These are phyloP conservation scores for Sesbania bispinosa DNA, from an alignment of 306 rosid genomes.

Conservation along the genomic window DNA sequence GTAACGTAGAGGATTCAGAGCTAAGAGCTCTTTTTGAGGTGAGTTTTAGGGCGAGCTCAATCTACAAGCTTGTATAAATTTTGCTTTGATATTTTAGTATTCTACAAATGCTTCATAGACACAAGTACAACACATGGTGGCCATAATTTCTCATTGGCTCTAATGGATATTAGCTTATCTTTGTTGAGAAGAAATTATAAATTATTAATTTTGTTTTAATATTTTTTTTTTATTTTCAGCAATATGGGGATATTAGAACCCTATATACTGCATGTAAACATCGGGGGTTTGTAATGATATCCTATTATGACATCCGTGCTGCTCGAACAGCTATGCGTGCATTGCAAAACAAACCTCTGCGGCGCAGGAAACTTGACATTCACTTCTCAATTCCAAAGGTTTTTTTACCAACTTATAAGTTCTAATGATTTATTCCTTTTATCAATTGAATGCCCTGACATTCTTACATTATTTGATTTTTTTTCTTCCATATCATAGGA, in stretches of 20 bases:
- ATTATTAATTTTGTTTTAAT: slow-evolving; percentile 19
- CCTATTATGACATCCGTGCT: slow-evolving; percentile 94
- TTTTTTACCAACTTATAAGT: slow-evolving; percentile 5
- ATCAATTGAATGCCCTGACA: slow-evolving; percentile 8
- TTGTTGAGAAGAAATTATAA: slow-evolving; percentile 4
- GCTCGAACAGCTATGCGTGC: slow-evolving; percentile 98
- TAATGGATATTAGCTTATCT: too few relatives aligned
- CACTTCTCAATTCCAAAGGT: slow-evolving; percentile 99
- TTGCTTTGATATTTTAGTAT: slow-evolving; percentile 11
- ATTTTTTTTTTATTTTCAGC: slow-evolving; percentile 50
- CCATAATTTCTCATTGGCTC: neutral
- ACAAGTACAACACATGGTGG: too few relatives aligned
- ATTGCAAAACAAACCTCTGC: slow-evolving; percentile 87
- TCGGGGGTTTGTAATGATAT: slow-evolving; percentile 99
- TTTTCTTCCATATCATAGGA: slow-evolving; percentile 49
- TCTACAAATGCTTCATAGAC: too few relatives aligned
- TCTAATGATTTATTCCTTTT: slow-evolving; percentile 3
- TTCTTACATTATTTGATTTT: slow-evolving; percentile 2
- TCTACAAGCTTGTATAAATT: neutral
- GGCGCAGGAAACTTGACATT: slow-evolving; percentile 96
- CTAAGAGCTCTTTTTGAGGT: slow-evolving; percentile 82
- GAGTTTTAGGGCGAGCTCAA: slow-evolving; percentile 17
- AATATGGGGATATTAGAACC: slow-evolving; percentile 95
- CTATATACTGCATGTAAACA: slow-evolving; percentile 98
- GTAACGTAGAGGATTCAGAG: slow-evolving; percentile 92